Base-by-base conservation (phyloP, 1,139 yeast genomes). In the Geotrichum fermentans region DNA sequence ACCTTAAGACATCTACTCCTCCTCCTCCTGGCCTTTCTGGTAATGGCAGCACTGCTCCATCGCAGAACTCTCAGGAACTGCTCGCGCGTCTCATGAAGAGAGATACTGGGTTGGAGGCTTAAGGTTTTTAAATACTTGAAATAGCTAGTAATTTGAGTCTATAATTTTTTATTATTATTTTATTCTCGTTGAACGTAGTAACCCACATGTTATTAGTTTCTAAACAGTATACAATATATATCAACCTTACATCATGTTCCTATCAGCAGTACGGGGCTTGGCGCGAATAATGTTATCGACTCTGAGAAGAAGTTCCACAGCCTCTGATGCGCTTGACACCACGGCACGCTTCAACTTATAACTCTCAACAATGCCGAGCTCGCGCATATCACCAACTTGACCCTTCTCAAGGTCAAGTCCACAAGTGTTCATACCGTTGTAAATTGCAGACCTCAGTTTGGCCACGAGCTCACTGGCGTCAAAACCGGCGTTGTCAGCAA, bases 281-380 rank as follows among this genome's bases (percentile, higher is more conserved):
- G 98, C 97, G 61, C 96, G 82, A 57, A 94, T 87, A 57, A 92
- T 92, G 67, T 92, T 90, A 67, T 94, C 98, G 39, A 92, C 98
- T 66, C 98, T 80, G 61, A 92, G 74, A 57, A 92, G 76, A 49
- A 94, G 92, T 71, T 92, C 97, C 4, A 97, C 95, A 36, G 98
- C 98, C 71, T 92, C 98, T 17, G 96, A 77, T 6, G 98, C 98
- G 48, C 95, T 83, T 10, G 90, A 79, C n/a, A 92, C 97, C 28
- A 94, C 98, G 1, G 97, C 96, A 56, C 80, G 77, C 71, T 92
- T 92, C 66, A 92, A 77, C 70, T 89, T 92, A 71, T 77, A 92
- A 54, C 95, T 83, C 70, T 92, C 98, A 40, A 92, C 89, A 59
- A 90, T 79, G 20, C 98, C 98, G 60, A 83, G 70, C 57, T 89